Percentiles rank a stretch among this genome's conserved stretches.
Conservation (phyloP, 2,329 filamentous ascomycete genomes). For the Apiospora sp. region DNA sequence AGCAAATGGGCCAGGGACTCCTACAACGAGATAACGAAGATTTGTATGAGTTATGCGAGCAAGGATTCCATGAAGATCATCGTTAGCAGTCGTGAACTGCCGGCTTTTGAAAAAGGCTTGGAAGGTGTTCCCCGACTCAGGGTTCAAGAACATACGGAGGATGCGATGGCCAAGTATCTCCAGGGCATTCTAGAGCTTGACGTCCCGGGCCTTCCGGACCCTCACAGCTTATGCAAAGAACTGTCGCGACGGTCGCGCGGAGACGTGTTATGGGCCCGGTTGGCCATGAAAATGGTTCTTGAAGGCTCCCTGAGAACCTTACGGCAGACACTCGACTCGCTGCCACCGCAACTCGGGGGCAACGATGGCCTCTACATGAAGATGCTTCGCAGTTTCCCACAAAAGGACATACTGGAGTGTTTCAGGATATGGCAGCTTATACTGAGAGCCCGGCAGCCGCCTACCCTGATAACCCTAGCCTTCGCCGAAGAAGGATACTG, state of each 20-base stretch:
- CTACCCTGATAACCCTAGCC: conserved; percentile 41
- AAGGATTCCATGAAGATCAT: conserved; percentile 35
- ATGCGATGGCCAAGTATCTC: conserved; percentile 25
- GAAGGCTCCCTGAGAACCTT: conserved; percentile 40
- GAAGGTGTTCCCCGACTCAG: conserved; percentile 22
- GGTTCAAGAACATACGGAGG: conserved; percentile 25
- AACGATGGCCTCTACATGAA: conserved; percentile 44
- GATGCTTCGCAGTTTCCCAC: conserved; percentile 42
- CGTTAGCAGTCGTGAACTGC: conserved; percentile 26
- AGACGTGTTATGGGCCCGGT: conserved; percentile 27
- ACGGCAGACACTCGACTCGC: conserved; percentile 38
- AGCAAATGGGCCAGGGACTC: conserved; percentile 44
- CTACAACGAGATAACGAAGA: conserved; percentile 38
- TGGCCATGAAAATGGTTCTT: conserved; percentile 26
- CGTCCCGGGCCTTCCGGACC: conserved; percentile 24
- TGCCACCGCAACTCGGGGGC: conserved; percentile 42
- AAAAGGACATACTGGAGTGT: conserved; percentile 37
- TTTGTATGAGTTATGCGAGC: conserved; percentile 39
- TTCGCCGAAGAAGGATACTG: conserved; percentile 40
- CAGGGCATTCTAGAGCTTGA: conserved; percentile 25
- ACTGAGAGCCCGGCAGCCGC: conserved; percentile 41
- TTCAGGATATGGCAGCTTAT: conserved; percentile 43
- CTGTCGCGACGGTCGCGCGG: conserved; percentile 25
- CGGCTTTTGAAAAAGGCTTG: conserved; percentile 24
- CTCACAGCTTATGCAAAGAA: conserved; percentile 24